Evolutionary conservation across 2,329 filamentous ascomycete genomes (phyloP).

Genomic region (Aspergillus versicolor): DNA sequence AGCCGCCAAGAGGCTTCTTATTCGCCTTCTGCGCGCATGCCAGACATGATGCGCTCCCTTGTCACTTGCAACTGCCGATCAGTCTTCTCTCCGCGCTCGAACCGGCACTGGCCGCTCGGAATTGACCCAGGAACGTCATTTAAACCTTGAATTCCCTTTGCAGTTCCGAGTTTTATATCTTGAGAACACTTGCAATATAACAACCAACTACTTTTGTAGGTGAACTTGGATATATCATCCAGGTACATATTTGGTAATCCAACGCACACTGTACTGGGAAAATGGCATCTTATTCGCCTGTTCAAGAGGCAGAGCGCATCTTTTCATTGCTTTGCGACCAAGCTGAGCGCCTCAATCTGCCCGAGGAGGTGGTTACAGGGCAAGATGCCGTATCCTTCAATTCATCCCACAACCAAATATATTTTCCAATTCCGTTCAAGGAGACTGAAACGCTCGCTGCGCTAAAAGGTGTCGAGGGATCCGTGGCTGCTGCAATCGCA

Average conservation of each 20-base stretch:
- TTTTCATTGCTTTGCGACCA: constrained; percentile 37
- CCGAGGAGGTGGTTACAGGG: constrained; percentile 29
- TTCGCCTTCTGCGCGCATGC: constrained; percentile 1
- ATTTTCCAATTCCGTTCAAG: constrained; percentile 50
- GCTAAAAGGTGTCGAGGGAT: constrained; percentile 61
- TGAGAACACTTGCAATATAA: background rate
- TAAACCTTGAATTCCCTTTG: background rate
- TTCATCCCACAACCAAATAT: constrained; percentile 37
- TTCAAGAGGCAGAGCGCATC: constrained; percentile 38
- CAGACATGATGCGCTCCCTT: background rate
- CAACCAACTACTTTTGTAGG: background rate
- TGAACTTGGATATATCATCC: background rate
- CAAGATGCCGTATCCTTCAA: constrained; percentile 38
- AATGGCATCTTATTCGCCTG: constrained; percentile 30
- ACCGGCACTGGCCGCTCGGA: constrained; percentile 7
- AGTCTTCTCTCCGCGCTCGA: background rate
- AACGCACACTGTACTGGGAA: background rate
- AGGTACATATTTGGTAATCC: background rate
- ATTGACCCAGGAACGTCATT: constrained; percentile 10
- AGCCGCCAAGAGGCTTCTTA: background rate
- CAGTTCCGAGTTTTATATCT: background rate
- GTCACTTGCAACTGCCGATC: constrained; percentile 6
- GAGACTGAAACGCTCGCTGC: constrained; percentile 55
- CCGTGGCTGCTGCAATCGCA: constrained; percentile 60
- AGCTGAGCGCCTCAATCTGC: constrained; percentile 33